Base-by-base conservation (phyloP, 345 rosid species). In the Noccaea bulbosa region DNA sequence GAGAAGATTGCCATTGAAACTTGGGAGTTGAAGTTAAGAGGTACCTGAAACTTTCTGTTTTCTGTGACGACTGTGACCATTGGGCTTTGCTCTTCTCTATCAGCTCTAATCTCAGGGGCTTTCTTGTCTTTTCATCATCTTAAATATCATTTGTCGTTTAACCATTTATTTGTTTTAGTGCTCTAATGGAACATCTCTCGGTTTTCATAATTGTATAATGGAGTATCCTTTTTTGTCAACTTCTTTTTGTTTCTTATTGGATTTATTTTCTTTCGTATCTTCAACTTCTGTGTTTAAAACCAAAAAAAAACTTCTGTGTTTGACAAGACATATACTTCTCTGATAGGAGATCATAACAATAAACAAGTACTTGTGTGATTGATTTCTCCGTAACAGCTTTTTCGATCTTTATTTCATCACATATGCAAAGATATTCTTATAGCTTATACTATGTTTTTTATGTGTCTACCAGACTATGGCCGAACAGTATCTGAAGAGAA, bases 311-410 rank as follows among this genome's bases (percentile, higher is more conserved):
- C 15, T 67, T 60, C n/a, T 74, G 22, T 60, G 24, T 51, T 51
- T 67, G 78, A 74, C 57, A 67, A 67, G 78, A 74, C 73, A 16
- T 44, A 51, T 74, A 73, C 47, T 44, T 67, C 50, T 67, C 41
- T 60, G 78, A 58, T 50, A 51, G 47, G 68, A 59, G 14, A 74
- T 40, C 67, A 50, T 59, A 74, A 59, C 73, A 60, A 60, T 9
- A 67, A 60, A 66, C 56, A 60, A 62, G 73, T 67, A 67, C 73
- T 67, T 67, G 73, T 61, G 56, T 60, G 56, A 73, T 58, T 73
- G 77, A 58, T 58, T 15, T 53, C 54, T 59, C 62, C 32, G 22
- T 50, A 59, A 67, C 55, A 59, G 41, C 50, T 24, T 33, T 51
- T 24, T 27, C 6, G 54, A 46, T 70, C 43, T 48, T 27, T 5